These are phyloP conservation scores for Aspergillus sp. DNA, from an alignment of 2,329 filamentous ascomycete species.

Conservation along the genomic window DNA sequence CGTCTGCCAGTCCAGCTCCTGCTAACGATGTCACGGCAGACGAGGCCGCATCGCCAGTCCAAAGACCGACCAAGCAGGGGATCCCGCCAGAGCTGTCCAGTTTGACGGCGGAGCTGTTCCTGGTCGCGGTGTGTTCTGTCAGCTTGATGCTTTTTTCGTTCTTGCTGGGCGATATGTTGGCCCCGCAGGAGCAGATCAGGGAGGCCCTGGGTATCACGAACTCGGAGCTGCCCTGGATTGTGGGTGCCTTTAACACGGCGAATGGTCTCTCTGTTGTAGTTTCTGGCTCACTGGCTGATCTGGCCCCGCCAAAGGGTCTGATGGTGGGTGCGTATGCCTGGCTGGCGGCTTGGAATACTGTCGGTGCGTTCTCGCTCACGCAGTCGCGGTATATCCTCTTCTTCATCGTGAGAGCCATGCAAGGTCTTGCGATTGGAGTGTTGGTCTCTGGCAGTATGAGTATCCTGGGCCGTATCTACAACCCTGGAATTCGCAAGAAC, in stretches of 20 bases:
- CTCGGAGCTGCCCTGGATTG: constrained; percentile 44
- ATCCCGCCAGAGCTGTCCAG: constrained; percentile 42
- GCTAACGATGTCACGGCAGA: not conserved
- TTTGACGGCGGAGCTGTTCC: constrained; percentile 41
- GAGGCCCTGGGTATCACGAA: constrained; percentile 40
- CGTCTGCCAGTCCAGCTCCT: constrained; percentile 19
- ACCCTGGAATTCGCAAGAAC: constrained; percentile 46
- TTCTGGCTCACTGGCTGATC: constrained; percentile 39
- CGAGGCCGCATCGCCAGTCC: constrained; percentile 7
- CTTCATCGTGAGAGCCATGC: constrained; percentile 41
- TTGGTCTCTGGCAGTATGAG: constrained; percentile 51
- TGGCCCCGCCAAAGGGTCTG: constrained; percentile 41
- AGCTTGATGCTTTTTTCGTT: constrained; percentile 47
- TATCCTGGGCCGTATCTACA: constrained; percentile 48
- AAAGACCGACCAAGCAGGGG: constrained; percentile 25
- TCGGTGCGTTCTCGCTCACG: constrained; percentile 38
- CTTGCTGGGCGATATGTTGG: constrained; percentile 43
- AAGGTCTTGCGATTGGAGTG: constrained; percentile 52
- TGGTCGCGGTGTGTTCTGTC: constrained; percentile 44
- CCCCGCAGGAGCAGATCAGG: constrained; percentile 40
- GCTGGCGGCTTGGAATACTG: constrained; percentile 43
- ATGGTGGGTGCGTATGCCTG: constrained; percentile 47
- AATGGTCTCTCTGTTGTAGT: constrained; percentile 45
- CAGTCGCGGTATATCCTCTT: constrained; percentile 34
- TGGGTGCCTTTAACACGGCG: constrained; percentile 44